Evolutionary conservation across 495 filamentous ascomycete genomes (phyloP).

Genomic region (Cryomyces minteri): DNA sequence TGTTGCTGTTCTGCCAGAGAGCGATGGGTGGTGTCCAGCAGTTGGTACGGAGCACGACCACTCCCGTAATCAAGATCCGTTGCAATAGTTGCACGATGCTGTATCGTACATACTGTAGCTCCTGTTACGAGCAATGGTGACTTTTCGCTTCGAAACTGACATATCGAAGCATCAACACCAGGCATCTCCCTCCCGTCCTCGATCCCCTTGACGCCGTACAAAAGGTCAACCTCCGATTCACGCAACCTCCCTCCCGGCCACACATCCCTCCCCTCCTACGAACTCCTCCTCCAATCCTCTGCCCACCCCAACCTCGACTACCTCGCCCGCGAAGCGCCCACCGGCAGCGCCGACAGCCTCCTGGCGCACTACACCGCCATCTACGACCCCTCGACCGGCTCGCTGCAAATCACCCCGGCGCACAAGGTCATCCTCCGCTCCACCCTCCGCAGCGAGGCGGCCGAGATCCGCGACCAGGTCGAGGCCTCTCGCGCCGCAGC

Average conservation of each 20-base stretch:
- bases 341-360: constrained; percentile 37
- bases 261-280: constrained; percentile 21
- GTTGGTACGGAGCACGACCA: constrained; percentile 29
- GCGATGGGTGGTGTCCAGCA: constrained; percentile 42
- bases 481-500: constrained; percentile 22
- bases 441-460: constrained; percentile 12
- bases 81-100: neutral
- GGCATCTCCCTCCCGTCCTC: constrained; percentile 40
- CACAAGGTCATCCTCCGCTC: constrained; percentile 48
- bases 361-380: constrained; percentile 79
- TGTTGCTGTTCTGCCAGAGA: constrained; percentile 34
- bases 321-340: constrained; percentile 51
- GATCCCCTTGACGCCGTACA: constrained; percentile 43
- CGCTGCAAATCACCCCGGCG: constrained; percentile 57
- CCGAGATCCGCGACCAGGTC: constrained; percentile 39
- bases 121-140: too few relatives aligned
- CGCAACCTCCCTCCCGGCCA: constrained; percentile 1
- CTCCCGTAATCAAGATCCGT: neutral
- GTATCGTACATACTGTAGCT: too few relatives aligned
- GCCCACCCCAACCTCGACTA: constrained; percentile 67
- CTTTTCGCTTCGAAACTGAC: constrained; percentile 1
- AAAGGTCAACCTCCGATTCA: constrained; percentile 15
- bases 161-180: constrained; percentile 40
- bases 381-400: constrained; percentile 53
- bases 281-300: constrained; percentile 65